A percentile compares a stretch with the other conserved stretches of the same genome.
phyloP scores from a whole-genome alignment of 2,329 filamentous ascomycete species.

The Epicoccum nigrum region DNA sequence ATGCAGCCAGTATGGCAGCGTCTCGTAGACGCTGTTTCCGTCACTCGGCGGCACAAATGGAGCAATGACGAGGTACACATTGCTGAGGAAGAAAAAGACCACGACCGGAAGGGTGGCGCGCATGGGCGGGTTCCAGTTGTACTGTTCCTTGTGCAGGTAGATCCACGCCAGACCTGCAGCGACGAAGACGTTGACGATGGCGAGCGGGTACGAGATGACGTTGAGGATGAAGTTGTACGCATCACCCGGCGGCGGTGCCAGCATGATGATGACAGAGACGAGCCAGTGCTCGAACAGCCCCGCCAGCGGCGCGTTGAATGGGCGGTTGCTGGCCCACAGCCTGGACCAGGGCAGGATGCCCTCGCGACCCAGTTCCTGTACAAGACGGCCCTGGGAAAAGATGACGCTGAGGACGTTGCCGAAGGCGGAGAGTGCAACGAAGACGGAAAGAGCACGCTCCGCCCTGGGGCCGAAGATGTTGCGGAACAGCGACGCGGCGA shows the following conservation, averaged over 20 bases:
- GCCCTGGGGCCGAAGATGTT: conserved; percentile 60
- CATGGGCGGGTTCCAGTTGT: conserved; percentile 57
- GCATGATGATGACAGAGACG: conserved; percentile 68
- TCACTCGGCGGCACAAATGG: conserved; percentile 58
- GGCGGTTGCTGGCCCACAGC: conserved; percentile 68
- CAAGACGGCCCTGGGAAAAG: conserved; percentile 70
- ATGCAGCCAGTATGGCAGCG: conserved; percentile 61
- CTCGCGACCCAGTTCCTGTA: conserved; percentile 70
- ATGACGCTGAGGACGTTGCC: conserved; percentile 72
- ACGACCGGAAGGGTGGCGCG: conserved; percentile 58
- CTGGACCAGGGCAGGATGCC: conserved; percentile 68
- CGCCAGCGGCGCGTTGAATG: conserved; percentile 66
- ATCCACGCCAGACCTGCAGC: conserved; percentile 57
- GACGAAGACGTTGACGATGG: conserved; percentile 61
- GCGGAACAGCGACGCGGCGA: conserved; percentile 64
- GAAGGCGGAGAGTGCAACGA: conserved; percentile 71
- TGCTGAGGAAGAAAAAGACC: conserved; percentile 60
- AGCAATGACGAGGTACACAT: conserved; percentile 59
- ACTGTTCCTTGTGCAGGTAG: conserved; percentile 50
- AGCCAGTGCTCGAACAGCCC: conserved; percentile 69
- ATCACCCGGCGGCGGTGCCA: conserved; percentile 70
- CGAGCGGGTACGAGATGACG: conserved; percentile 69
- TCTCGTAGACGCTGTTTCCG: conserved; percentile 58
- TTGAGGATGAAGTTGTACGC: conserved; percentile 66
- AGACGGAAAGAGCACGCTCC: conserved; percentile 66